Base-by-base conservation (phyloP, 2,329 filamentous ascomycete genomes). In the Cladosporium sp. region DNA sequence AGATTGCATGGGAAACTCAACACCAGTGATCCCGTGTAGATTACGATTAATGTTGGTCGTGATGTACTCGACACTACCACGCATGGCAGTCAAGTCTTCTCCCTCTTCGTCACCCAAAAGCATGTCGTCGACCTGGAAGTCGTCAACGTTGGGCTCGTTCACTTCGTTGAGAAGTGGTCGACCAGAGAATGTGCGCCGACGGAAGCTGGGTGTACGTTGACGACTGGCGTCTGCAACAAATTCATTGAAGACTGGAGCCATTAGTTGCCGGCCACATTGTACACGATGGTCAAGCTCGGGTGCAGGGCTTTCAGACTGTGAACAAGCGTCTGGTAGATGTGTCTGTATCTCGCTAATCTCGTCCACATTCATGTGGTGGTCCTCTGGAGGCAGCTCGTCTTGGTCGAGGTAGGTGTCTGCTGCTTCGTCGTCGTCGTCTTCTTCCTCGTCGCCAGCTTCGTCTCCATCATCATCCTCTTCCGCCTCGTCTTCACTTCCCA, bases 81-180 rank as follows among this genome's bases (percentile, higher is more conserved):
- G 11, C 3, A 10, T 54, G 16, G 28, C n/a, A 30, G 51, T n/a
- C 51, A 23, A 30, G 28, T 32, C 51, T 23, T 54, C 25, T 13
- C 32, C 54, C 5, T 4, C 28, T 34, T 56, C 28, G 8, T 65
- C 53, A 25, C 23, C 49, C 14, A 63, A 18, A 25, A 64, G 26
- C 62, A 64, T 58, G 16, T 62, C 64, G 6, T 65, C 48, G 18
- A 65, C 10, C 5, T 23, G 30, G 23, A 53, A 53, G 32, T 65
- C 63, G n/a, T 73, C 68, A 18, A 67, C 32, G 39, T 73, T 72
- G 21, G 63, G 63, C 56, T 74, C 73, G 34, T 69, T 53, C 30
- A 73, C 69, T 63, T 73, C 72, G 11, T 72, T 71, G 28, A 72
- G 51, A 23, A 62, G 66, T 11, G 62, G 54, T 10, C 39, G 59